Percentiles rank a stretch among this genome's conserved stretches.
Evolutionary conservation across 2,329 filamentous ascomycete genomes (phyloP).

Genomic region (Trichoderma breve): DNA sequence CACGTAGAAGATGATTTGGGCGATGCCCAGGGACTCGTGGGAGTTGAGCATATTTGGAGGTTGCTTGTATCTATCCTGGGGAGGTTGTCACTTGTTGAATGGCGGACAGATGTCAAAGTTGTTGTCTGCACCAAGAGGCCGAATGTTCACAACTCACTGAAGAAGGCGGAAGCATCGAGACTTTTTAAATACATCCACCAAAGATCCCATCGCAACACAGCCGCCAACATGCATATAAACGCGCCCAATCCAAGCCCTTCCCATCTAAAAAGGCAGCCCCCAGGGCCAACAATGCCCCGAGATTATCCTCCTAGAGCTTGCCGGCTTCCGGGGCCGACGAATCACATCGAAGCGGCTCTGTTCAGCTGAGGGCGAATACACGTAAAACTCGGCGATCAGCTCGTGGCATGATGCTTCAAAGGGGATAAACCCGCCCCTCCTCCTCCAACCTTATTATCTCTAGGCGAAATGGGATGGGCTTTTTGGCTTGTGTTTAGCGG

Average conservation of each 20-base stretch:
- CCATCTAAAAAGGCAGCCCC: not conserved
- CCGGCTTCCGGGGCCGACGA: not conserved
- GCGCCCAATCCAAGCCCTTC: not conserved
- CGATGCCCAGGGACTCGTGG: constrained; percentile 28
- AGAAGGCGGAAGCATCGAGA: not conserved
- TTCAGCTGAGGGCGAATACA: not conserved
- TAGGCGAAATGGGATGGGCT: too few species aligned
- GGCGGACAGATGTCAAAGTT: not conserved
- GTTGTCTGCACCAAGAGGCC: not conserved
- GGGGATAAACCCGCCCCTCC: not conserved
- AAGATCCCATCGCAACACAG: not conserved
- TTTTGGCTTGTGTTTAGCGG: not conserved
- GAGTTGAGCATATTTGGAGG: constrained; percentile 22
- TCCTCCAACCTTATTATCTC: not conserved
- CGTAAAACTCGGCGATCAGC: not conserved
- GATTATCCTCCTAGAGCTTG: not conserved
- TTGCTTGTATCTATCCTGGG: not conserved
- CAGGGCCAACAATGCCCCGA: not conserved
- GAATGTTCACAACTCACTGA: not conserved
- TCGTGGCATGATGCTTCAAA: constrained; percentile 14
- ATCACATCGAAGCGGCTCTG: not conserved
- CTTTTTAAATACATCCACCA: too few species aligned
- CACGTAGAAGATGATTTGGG: constrained; percentile 29
- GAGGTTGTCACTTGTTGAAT: not conserved
- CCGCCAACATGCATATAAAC: not conserved